Evolutionary conservation across 2,329 filamentous ascomycete genomes (phyloP).

Genomic region (Reticulascus tulasneorum): DNA sequence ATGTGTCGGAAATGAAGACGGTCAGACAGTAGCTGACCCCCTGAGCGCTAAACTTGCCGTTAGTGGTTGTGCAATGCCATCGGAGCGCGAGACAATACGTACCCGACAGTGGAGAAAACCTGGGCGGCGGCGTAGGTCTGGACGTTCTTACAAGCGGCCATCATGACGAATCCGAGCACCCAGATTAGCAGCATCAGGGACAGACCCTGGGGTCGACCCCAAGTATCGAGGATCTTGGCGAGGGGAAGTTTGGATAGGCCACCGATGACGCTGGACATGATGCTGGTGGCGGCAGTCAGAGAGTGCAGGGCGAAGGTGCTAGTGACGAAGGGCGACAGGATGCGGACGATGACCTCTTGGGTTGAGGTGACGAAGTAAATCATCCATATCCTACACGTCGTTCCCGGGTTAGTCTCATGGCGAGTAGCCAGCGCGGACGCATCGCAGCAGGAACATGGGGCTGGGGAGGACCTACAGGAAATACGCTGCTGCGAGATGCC

Average conservation of each 20-base stretch:
- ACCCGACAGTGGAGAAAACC: slow-evolving; percentile 64
- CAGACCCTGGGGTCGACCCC: slow-evolving; percentile 62
- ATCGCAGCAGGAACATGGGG: background rate
- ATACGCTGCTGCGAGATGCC: slow-evolving; percentile 39
- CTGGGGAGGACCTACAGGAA: slow-evolving; percentile 29
- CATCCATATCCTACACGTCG: slow-evolving; percentile 37
- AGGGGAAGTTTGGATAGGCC: slow-evolving; percentile 63
- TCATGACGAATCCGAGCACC: slow-evolving; percentile 55
- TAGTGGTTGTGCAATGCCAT: slow-evolving; percentile 3
- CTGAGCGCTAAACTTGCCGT: too few species aligned
- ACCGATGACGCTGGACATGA: slow-evolving; percentile 50
- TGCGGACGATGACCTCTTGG: slow-evolving; percentile 32
- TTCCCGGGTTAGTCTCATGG: too few species aligned
- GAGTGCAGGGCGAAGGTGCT: slow-evolving; percentile 50
- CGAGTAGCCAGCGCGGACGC: slow-evolving; percentile 1
- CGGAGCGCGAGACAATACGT: too few species aligned
- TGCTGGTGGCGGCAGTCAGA: slow-evolving; percentile 46
- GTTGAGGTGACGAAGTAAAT: slow-evolving; percentile 35
- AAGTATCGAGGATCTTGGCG: slow-evolving; percentile 65
- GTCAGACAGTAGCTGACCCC: slow-evolving; percentile 38
- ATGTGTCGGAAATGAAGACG: slow-evolving; percentile 66
- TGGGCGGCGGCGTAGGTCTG: slow-evolving; percentile 59
- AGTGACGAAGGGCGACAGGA: slow-evolving; percentile 44
- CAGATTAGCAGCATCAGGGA: slow-evolving; percentile 47
- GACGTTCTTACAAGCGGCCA: slow-evolving; percentile 59